Conservation (phyloP, 2,329 filamentous ascomycete genomes). For the Epichloe elymi region DNA sequence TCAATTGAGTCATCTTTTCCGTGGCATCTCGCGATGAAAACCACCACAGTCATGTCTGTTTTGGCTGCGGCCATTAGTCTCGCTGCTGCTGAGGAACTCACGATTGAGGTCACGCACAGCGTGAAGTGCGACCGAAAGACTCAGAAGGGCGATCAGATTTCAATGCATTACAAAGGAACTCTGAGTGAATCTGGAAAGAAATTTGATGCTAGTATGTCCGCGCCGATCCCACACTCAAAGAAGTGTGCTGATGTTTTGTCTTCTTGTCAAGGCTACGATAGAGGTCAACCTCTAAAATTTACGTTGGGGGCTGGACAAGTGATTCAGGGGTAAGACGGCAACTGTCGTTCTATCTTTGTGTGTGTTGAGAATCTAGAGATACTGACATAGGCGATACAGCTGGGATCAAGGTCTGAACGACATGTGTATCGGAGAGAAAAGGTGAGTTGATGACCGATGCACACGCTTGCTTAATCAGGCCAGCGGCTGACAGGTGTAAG, state of each 20-base stretch:
- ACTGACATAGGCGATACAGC: slow-evolving; percentile 24
- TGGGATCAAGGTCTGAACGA: slow-evolving; percentile 85
- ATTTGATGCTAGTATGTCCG: slow-evolving; percentile 59
- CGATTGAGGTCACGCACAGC: slow-evolving; percentile 62
- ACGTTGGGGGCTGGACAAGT: slow-evolving; percentile 68
- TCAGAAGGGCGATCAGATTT: slow-evolving; percentile 61
- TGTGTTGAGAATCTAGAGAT: slow-evolving; percentile 8
- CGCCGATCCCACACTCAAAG: background rate
- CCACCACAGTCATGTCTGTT: slow-evolving; percentile 33
- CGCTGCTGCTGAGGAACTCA: slow-evolving; percentile 48
- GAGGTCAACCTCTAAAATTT: slow-evolving; percentile 65
- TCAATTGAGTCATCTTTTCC: background rate
- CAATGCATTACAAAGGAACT: slow-evolving; percentile 82
- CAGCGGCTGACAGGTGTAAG: slow-evolving; percentile 22
- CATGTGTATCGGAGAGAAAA: slow-evolving; percentile 94
- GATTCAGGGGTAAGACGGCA: slow-evolving; percentile 60
- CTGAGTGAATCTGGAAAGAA: slow-evolving; percentile 58
- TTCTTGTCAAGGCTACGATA: slow-evolving; percentile 47
- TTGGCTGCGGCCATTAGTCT: slow-evolving; percentile 38
- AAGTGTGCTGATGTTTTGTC: background rate
- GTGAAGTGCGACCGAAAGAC: slow-evolving; percentile 73
- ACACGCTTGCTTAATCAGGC: background rate
- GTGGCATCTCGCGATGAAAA: slow-evolving; percentile 31
- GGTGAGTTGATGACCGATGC: slow-evolving; percentile 24
- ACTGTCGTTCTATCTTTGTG: background rate